phyloP scores from a whole-genome alignment of 371 early-diverging fungal genomes.

The Gilbertella persicaria region DNA sequence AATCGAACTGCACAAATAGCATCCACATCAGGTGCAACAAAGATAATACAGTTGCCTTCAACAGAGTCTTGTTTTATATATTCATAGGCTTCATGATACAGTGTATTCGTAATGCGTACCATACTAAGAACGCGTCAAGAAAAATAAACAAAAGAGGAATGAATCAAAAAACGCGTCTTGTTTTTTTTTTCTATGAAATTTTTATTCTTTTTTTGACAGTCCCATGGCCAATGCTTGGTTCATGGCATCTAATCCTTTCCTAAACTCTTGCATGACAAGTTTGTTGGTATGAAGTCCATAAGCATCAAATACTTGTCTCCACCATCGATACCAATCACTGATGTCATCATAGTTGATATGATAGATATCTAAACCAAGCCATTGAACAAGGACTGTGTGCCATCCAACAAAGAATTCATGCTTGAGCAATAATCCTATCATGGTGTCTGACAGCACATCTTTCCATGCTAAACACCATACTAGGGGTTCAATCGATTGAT shows the following conservation, averaged over 20 bases:
- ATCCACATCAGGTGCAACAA: conserved; percentile 85
- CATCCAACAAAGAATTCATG: conserved; percentile 80
- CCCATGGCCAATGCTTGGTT: conserved; percentile 31
- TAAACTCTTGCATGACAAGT: conserved; percentile 54
- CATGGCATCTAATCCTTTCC: conserved; percentile 75
- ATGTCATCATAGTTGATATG: conserved; percentile 64
- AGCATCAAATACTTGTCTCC: conserved; percentile 65
- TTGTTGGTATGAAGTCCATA: conserved; percentile 47
- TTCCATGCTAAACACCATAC: conserved; percentile 70
- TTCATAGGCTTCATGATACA: conserved; percentile 49
- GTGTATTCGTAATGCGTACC: conserved; percentile 43
- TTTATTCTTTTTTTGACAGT: conserved; percentile 13
- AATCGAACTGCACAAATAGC: conserved; percentile 85
- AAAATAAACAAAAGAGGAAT: conserved; percentile 6
- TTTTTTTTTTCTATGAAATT: conserved; percentile 2
- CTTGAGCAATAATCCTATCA: conserved; percentile 65
- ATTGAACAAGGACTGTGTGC: conserved; percentile 56
- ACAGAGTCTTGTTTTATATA: conserved; percentile 47
- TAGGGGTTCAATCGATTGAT: conserved; percentile 65
- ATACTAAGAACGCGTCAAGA: conserved; percentile 20
- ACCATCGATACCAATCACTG: conserved; percentile 76
- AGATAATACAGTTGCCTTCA: conserved; percentile 61
- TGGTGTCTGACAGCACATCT: conserved; percentile 50
- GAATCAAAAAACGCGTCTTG: conserved; percentile 6
- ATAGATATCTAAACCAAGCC: conserved; percentile 21